Evolutionary conservation across 495 filamentous ascomycete species (phyloP).

Genomic region (Penicillium goetzii): DNA sequence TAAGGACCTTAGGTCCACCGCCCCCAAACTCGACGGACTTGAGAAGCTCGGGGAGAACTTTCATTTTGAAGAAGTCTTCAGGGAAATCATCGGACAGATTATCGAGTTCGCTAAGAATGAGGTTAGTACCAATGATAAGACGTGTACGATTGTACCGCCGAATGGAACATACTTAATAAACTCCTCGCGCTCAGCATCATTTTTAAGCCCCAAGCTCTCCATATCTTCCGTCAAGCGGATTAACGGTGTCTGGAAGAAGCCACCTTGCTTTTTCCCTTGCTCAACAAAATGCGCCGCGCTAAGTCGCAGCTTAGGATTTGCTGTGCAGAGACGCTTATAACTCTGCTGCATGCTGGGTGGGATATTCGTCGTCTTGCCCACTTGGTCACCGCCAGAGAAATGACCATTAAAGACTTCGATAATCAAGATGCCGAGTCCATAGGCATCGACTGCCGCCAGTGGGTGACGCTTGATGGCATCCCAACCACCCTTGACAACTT

Average conservation of each 20-base stretch:
- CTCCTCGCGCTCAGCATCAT: constrained; percentile 77
- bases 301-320: constrained; percentile 85
- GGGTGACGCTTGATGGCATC: constrained; percentile 83
- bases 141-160: background rate
- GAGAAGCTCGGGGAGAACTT: constrained; percentile 90
- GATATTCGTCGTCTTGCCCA: constrained; percentile 81
- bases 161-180: constrained; percentile 70
- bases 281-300: constrained; percentile 87
- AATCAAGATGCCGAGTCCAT: constrained; percentile 80
- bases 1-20: constrained; percentile 89
- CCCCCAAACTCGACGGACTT: constrained; percentile 98
- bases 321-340: constrained; percentile 83
- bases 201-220: constrained; percentile 88
- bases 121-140: background rate
- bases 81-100: constrained; percentile 89
- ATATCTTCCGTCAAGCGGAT: constrained; percentile 91
- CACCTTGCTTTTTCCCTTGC: constrained; percentile 78
- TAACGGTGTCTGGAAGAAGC: constrained; percentile 89
- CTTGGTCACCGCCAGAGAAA: constrained; percentile 72
- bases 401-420: constrained; percentile 90
- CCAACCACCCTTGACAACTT: constrained; percentile 86
- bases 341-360: constrained; percentile 84
- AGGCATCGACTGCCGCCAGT: constrained; percentile 80
- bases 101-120: constrained; percentile 70
- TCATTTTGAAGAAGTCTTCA: constrained; percentile 97